Base-by-base conservation (phyloP, 2,329 filamentous ascomycete species). In the Tympanopsis confertula region DNA sequence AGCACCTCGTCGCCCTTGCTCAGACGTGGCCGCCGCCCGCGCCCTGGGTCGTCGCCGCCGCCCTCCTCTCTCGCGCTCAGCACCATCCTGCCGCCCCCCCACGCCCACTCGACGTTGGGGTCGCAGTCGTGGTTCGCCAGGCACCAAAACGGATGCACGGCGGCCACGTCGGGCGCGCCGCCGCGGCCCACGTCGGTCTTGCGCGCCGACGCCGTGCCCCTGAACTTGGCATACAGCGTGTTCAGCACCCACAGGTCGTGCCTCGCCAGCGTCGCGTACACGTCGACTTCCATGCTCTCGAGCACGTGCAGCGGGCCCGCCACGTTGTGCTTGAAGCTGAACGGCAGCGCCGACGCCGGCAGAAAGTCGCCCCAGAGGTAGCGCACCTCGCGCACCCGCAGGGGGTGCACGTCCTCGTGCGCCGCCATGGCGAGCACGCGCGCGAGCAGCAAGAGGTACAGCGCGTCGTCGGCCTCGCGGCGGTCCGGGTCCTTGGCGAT, bases 131-230 rank as follows among this genome's bases (percentile, higher is more conserved):
- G 76, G 41, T 81, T 81, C 30, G 75, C 74, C 19, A 80, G 56
- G 56, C 74, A 80, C 76, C 76, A 81, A 44, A 78, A 61, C n/a
- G 76, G 74, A 57, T 81, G 76, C 26, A 81, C 76, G 35, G 75
- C 75, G 36, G 69, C 70, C 24, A 78, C 67, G 43, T 80, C 76
- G 0, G 76, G 75, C 5, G 69, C 66, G 5, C 74, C 68, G 38
- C 74, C 84, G 47, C 74, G 73, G 0, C 70, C 56, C 61, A 65
- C 0, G 65, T 65, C 12, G 64, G 69, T 29, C 74, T 61, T 13
- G 28, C 68, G 65, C 3, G 75, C 76, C 2, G 73, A 78, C 0
- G 76, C 76, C 0, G 74, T 78, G 32, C 72, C 76, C 14, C 76
- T 65, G 52, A 80, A 78, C 46, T 81, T 81, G 13, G 75, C 73